Evolutionary conservation across 108 stramenopile species (phyloP).

Genomic region (Pseudonitzschia multistriata): DNA sequence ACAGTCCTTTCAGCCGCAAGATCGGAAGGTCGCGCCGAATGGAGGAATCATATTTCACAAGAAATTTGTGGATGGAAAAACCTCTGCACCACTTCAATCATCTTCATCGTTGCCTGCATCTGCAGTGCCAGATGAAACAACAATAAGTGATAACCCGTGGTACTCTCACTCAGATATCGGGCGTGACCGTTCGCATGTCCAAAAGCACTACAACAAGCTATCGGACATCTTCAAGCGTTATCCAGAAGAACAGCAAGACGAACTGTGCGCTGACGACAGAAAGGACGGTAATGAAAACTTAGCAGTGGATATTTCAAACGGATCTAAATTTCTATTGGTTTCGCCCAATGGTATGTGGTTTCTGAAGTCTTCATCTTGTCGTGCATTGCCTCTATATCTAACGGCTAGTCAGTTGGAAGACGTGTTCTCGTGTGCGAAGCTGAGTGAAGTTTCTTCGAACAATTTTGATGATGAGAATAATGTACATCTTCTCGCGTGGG

Average conservation of each 20-base stretch:
- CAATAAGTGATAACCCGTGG: conserved; percentile 11
- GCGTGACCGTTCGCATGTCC: conserved; percentile 25
- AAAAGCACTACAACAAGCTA: not conserved
- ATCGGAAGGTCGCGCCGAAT: not conserved
- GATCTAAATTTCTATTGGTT: conserved; percentile 9
- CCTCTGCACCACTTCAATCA: not conserved
- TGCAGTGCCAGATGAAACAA: not conserved
- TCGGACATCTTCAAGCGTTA: conserved; percentile 12
- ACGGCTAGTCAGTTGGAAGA: not conserved
- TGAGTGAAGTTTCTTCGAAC: not conserved
- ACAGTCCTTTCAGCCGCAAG: not conserved
- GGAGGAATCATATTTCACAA: not conserved
- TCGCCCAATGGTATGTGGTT: conserved; percentile 9
- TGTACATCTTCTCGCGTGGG: conserved; percentile 10
- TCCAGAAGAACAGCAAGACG: not conserved
- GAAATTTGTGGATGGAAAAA: not conserved
- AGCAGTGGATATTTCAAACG: not conserved
- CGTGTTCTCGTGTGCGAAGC: not conserved
- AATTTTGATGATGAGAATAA: not conserved
- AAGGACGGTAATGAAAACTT: not conserved
- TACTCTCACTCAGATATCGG: conserved; percentile 19
- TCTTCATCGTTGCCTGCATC: not conserved
- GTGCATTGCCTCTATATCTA: conserved; percentile 9
- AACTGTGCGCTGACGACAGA: not conserved
- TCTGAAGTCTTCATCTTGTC: not conserved